Evolutionary conservation across 352 stramenopile genomes (phyloP).

Genomic region (Phytophthora agathidicida): DNA sequence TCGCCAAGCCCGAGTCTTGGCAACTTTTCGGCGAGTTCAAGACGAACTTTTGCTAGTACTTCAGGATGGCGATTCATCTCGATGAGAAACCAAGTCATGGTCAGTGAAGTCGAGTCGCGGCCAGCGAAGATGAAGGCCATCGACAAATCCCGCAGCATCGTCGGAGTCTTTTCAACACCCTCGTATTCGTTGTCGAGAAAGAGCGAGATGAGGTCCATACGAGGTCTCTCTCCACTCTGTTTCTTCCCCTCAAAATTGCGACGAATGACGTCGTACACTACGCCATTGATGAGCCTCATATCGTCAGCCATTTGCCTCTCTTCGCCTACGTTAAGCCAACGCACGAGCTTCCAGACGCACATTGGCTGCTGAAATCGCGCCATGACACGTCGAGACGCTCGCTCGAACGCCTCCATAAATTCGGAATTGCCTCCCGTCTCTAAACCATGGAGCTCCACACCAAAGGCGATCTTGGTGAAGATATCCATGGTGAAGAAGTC

Average conservation of each 20-base stretch:
- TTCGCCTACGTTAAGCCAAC: conserved; percentile 34
- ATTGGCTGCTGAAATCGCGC: conserved; percentile 39
- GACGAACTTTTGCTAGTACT: conserved; percentile 28
- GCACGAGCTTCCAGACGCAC: conserved; percentile 43
- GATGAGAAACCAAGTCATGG: conserved; percentile 78
- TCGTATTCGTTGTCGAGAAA: conserved; percentile 34
- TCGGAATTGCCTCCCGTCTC: conserved; percentile 32
- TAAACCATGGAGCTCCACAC: conserved; percentile 55
- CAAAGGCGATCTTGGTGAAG: conserved; percentile 77
- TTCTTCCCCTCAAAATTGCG: conserved; percentile 21
- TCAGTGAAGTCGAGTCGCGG: conserved; percentile 75
- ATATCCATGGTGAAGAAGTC: conserved; percentile 72
- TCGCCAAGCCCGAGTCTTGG: conserved; percentile 37
- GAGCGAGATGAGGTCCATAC: conserved; percentile 51
- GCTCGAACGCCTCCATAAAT: conserved; percentile 49
- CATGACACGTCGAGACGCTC: conserved; percentile 40
- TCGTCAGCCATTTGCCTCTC: conserved; percentile 31
- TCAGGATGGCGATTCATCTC: conserved; percentile 72
- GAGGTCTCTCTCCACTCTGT: conserved; percentile 11
- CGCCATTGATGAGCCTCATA: conserved; percentile 32
- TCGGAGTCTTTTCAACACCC: conserved; percentile 24
- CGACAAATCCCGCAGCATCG: conserved; percentile 64
- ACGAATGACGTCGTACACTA: conserved; percentile 31
- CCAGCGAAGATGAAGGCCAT: conserved; percentile 85
- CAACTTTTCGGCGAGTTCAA: conserved; percentile 53